Base-by-base conservation (phyloP, 495 filamentous ascomycete species). In the Aspergillus saccharolyticus region DNA sequence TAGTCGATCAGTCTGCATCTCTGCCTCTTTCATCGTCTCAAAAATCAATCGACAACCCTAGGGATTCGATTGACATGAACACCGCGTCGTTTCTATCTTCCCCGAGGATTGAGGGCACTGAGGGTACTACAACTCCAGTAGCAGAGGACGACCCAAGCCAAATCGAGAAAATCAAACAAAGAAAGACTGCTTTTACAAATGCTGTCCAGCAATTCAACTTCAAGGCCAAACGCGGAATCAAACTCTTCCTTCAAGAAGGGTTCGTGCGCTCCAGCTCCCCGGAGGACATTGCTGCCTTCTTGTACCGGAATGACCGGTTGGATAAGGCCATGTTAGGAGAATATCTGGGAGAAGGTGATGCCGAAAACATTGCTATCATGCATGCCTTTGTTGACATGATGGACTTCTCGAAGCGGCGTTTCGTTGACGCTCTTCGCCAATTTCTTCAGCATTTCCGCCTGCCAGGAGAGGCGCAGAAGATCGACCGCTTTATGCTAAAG, bases 401-500 rank as follows among this genome's bases (percentile, higher is more conserved):
- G 92, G 89, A 97, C 44, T 99, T 99, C 57, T 78, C 83, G n/a
- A 89, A 89, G 68, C 88, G 88, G 48, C 88, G 91, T 10, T 99
- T 99, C 59, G 92, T 96, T 14, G 94, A 96, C 73, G 85, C 94
- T 19, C 76, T 99, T 14, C 84, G 94, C 22, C 83, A 88, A 52
- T 99, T 97, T 66, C 76, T 99, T 15, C 94, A 99, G 71, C 87
- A 89, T 47, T 99, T 99, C 77, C 88, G 94, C 28, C 75, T 99
- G 12, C 94, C 94, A 1, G 94, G 94, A 45, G 94, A 99, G 70
- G 92, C 92, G 1, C 94, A 99, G 69, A 99, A 99, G 76, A 99
- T 99, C 61, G 94, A 99, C 83, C 88, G 94, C 39, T 96, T 97
- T 73, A 97, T 99, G 94, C 79, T 97, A 51, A 99, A 99, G 70